Base-by-base conservation (phyloP, 352 stramenopile genomes). In the Globisporangium yorkense region DNA sequence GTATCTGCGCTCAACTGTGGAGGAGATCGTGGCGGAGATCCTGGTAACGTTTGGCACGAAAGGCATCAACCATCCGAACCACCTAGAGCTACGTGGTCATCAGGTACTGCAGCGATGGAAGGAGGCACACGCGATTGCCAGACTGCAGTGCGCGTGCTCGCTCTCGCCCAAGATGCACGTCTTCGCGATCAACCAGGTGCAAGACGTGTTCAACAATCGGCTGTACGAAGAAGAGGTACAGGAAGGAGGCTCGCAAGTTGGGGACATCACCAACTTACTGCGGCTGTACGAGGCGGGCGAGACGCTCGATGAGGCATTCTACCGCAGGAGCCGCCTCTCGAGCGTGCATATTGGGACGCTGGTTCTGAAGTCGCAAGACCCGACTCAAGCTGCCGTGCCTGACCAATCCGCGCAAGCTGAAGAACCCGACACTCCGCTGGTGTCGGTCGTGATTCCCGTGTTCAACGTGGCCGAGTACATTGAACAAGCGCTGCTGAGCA, bases 161-260 rank as follows among this genome's bases (percentile, higher is more conserved):
- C 69, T 67, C 21, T 63, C 48, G 49, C 74, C 82, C 50, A 74
- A 88, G 37, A 75, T 96, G 65, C 71, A 87, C 31, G 81, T 94
- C 40, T 71, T 96, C 29, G 83, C 87, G 13, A 76, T 96, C 49
- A 96, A 96, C 65, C 77, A 90, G 37, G 87, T 96, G 13, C 87
- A 96, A 61, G 65, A 90, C 50, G 61, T 87, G 9, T 96, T 78
- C 52, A 51, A 70, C 43, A 94, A 88, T 50, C 82, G 80, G 1
- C 57, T 96, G 15, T 93, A 92, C 56, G 51, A 46, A 21, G 40
- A 48, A 18, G 39, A 62, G 5, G 41, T 16, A 8, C 10, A 59
- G 62, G 20, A 51, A 54, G 15, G n/a, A 51, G 45, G 47, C 12
- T 55, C 24, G 40, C 65, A 18, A 41, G 76, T 29, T 35, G 79